phyloP scores from a whole-genome alignment of 2,329 filamentous ascomycete species.

The Phialophora macrospora region DNA sequence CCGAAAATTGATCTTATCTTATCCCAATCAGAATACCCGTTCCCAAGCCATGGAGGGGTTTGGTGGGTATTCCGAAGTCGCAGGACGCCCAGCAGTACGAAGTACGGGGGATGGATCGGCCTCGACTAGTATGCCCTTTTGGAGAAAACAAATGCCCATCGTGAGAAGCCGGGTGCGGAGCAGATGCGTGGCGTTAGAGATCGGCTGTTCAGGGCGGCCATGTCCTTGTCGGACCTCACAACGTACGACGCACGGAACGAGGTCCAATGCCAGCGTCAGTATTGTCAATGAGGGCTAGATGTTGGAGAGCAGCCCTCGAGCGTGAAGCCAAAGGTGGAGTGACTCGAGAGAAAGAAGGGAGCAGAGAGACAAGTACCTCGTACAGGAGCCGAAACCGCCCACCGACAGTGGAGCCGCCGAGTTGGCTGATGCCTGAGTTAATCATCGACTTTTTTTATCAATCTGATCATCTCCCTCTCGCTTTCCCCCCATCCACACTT shows the following conservation, averaged over 20 bases:
- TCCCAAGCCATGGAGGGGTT: neutral
- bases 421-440: neutral
- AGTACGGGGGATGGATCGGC: constrained; percentile 4
- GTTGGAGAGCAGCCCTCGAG: neutral
- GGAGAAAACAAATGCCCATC: constrained; percentile 8
- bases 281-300: neutral
- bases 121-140: constrained; percentile 8
- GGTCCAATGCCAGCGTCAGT: neutral
- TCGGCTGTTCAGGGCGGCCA: neutral
- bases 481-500: neutral
- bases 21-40: constrained; percentile 9
- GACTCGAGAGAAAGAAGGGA: neutral
- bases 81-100: constrained; percentile 10
- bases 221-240: neutral
- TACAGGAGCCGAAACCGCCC: neutral
- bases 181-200: neutral
- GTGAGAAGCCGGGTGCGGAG: constrained; percentile 12
- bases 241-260: neutral
- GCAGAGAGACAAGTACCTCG: neutral
- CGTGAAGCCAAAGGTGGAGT: neutral
- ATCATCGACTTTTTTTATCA: constrained; percentile 4
- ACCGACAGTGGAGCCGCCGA: constrained; percentile 1
- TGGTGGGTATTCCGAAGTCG: constrained; percentile 14
- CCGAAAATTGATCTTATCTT: constrained; percentile 18
- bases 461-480: constrained; percentile 9